phyloP scores from a whole-genome alignment of 2,329 filamentous ascomycete species.

The Fusarium poae region DNA sequence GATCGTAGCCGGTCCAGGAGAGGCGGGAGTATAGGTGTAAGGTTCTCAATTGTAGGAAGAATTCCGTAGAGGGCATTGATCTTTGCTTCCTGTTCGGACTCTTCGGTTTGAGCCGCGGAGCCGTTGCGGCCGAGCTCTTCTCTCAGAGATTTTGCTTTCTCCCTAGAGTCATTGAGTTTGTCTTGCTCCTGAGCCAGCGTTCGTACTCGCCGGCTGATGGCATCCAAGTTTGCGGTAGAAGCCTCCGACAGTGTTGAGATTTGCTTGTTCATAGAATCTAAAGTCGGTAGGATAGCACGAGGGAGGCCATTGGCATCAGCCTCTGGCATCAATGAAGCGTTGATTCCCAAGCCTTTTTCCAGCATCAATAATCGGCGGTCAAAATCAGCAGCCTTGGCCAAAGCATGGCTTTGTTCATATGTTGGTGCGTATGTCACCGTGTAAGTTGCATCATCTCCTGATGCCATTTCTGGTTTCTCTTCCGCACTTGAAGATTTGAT shows the following conservation, averaged over 20 bases:
- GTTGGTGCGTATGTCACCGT: constrained; percentile 73
- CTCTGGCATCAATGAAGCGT: constrained; percentile 75
- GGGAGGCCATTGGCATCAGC: constrained; percentile 68
- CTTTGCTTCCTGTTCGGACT: constrained; percentile 82
- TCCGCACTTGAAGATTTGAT: constrained; percentile 22
- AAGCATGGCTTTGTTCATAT: constrained; percentile 76
- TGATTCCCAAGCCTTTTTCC: constrained; percentile 85
- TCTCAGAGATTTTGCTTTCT: constrained; percentile 71
- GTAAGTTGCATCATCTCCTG: constrained; percentile 63
- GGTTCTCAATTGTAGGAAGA: constrained; percentile 86
- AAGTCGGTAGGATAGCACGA: constrained; percentile 82
- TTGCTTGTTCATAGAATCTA: constrained; percentile 85
- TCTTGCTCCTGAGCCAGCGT: constrained; percentile 80
- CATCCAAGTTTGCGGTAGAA: constrained; percentile 79
- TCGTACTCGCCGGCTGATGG: constrained; percentile 76
- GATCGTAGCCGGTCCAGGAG: constrained; percentile 88
- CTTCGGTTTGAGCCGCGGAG: constrained; percentile 58
- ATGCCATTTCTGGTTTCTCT: constrained; percentile 38
- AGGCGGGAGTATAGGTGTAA: constrained; percentile 86
- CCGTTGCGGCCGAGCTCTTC: constrained; percentile 67
- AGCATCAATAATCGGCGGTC: constrained; percentile 83
- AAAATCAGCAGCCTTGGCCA: constrained; percentile 88
- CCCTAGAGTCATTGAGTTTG: constrained; percentile 74
- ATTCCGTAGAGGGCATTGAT: constrained; percentile 93
- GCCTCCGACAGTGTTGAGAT: constrained; percentile 80